Evolutionary conservation across 139 green algal species (phyloP), one percentile per base, ranked within the genome.

Genomic region (Deuterostichococcus epilithicus): DNA sequence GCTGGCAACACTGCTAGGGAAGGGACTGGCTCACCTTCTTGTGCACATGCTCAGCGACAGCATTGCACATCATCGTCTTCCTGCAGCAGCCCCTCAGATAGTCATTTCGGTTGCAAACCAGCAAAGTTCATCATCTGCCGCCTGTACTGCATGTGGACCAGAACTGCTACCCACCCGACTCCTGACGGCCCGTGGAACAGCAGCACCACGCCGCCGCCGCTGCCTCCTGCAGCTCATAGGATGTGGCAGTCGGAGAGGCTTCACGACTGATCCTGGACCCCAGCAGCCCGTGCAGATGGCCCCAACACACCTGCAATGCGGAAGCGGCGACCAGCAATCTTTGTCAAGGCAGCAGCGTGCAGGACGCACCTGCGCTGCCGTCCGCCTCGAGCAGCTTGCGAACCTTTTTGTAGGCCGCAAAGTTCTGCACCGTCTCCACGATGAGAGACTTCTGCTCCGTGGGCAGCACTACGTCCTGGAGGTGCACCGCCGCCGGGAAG

Each of bases 31-130:
- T 8, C 52, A 63, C 74, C 37, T 78, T 78, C 35, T 68, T 47
- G 36, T 70, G n/a, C 10, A 78, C 74, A 72, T 78, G 74, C 30
- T 45, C 58, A 26, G 74, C 74, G 22, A 68, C 45, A 37, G 74
- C 74, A 33, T 78, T 78, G n/a, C 59, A 59, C 74, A 78, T 78
- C 74, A 78, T 78, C 36, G 74, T 78, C 37, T 78, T 78, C 26
- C n/a, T n/a, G n/a, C n/a, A n/a, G n/a, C n/a, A n/a, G n/a, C n/a
- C n/a, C n/a, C n/a, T n/a, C n/a, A n/a, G n/a, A n/a, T n/a, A n/a
- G n/a, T n/a, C n/a, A n/a, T n/a, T n/a, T n/a, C n/a, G n/a, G n/a
- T n/a, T n/a, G n/a, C n/a, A n/a, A n/a, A n/a, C n/a, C n/a, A n/a
- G n/a, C n/a, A n/a, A n/a, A n/a, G n/a, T n/a, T n/a, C n/a, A n/a